phyloP scores from a whole-genome alignment of 441 rosid genomes.

The Melastoma candidum region DNA sequence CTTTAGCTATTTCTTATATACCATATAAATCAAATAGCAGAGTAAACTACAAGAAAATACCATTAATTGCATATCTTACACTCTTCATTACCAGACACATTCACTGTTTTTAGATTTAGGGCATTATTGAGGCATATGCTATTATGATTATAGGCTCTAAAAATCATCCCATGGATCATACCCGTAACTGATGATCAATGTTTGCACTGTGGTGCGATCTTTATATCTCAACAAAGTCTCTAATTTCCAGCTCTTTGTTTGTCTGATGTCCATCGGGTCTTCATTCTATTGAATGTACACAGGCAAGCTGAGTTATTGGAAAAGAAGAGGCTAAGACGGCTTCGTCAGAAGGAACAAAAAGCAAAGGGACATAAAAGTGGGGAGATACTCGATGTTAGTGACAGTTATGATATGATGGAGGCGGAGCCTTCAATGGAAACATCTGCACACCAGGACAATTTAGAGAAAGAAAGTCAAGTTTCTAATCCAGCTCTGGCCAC shows the following conservation, averaged over 20 bases:
- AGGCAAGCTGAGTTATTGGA: constrained; percentile 85
- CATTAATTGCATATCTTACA: too few relatives aligned
- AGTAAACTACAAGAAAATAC: too few relatives aligned
- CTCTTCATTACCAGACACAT: too few relatives aligned
- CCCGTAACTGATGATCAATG: too few relatives aligned
- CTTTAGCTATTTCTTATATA: too few relatives aligned
- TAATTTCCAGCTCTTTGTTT: background rate
- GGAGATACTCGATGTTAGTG: constrained; percentile 31
- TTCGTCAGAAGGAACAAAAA: constrained; percentile 78
- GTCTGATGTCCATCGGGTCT: background rate
- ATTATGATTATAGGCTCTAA: too few relatives aligned
- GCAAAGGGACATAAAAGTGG: constrained; percentile 51
- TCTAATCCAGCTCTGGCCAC: constrained; percentile 22
- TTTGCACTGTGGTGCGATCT: background rate
- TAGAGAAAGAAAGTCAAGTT: constrained; percentile 31
- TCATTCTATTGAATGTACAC: constrained; percentile 6
- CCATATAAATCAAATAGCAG: too few relatives aligned
- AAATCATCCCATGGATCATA: too few relatives aligned
- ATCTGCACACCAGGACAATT: constrained; percentile 21
- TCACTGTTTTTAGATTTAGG: too few relatives aligned
- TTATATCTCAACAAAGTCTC: background rate
- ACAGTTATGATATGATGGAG: constrained; percentile 29
- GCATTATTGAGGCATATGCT: too few relatives aligned
- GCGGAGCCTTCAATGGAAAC: constrained; percentile 37
- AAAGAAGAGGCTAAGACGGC: constrained; percentile 73